Conservation (phyloP, 2,329 filamentous ascomycete species). For the Nigrospora sphaerica region DNA sequence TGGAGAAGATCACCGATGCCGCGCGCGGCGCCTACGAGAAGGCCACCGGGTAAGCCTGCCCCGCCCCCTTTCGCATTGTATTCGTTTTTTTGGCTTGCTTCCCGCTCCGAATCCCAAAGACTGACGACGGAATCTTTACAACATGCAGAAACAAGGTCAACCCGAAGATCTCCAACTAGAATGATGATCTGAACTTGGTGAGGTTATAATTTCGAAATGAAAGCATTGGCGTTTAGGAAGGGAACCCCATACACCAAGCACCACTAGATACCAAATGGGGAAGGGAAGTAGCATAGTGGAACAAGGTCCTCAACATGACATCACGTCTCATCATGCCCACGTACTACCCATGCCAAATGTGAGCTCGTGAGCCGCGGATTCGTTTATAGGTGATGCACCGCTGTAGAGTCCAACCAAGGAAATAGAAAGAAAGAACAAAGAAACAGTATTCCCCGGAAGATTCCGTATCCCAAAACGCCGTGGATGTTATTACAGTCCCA, state of each 20-base stretch:
- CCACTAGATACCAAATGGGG: neutral
- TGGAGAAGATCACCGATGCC: slow-evolving; percentile 26
- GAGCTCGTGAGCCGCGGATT: no score
- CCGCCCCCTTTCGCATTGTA: neutral
- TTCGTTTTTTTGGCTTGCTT: neutral
- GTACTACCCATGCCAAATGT: no score
- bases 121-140: neutral
- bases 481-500: no score
- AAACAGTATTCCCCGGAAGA: no score
- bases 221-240: neutral
- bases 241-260: neutral
- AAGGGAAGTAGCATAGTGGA: no score
- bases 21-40: slow-evolving; percentile 28
- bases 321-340: no score
- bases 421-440: no score
- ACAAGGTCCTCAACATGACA: no score
- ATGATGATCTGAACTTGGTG: neutral
- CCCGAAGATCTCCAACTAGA: slow-evolving; percentile 25
- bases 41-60: slow-evolving; percentile 25
- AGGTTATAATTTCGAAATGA: neutral
- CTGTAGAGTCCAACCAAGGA: no score
- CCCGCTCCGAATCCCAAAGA: neutral
- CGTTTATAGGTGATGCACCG: no score
- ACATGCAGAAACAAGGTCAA: slow-evolving; percentile 26
- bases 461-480: no score